A percentile compares a stretch with the other conserved stretches of the same genome.
Conservation (phyloP, 2,329 filamentous ascomycete genomes). For the Samsoniella hepiali region DNA sequence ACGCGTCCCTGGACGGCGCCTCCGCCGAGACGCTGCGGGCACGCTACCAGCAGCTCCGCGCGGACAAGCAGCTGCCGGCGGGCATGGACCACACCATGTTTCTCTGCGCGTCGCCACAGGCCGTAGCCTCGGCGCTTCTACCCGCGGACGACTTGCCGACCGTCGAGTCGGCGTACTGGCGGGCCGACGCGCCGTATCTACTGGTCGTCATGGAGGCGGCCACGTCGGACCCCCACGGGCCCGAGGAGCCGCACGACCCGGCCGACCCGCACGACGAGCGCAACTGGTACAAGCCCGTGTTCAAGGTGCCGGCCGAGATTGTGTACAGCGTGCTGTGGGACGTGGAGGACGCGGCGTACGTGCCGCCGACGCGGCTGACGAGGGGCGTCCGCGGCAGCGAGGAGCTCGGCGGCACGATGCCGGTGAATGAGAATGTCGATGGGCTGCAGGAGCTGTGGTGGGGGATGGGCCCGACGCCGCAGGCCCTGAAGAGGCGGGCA, state of each 20-base stretch:
- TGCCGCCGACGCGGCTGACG: slow-evolving; percentile 13
- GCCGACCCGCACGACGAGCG: slow-evolving; percentile 14
- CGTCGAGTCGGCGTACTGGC: slow-evolving; percentile 12
- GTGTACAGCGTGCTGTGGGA: slow-evolving; percentile 22
- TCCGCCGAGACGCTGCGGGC: slow-evolving; percentile 12
- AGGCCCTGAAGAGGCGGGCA: slow-evolving; percentile 20
- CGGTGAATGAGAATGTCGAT: background rate
- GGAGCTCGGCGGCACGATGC: slow-evolving; percentile 18
- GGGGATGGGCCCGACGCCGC: slow-evolving; percentile 14
- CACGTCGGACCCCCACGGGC: slow-evolving; percentile 17
- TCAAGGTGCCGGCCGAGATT: slow-evolving; percentile 24
- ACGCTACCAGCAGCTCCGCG: slow-evolving; percentile 2
- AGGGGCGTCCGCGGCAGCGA: slow-evolving; percentile 18
- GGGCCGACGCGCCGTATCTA: slow-evolving; percentile 21
- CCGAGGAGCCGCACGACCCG: slow-evolving; percentile 18
- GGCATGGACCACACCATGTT: slow-evolving; percentile 18
- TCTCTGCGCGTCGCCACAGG: slow-evolving; percentile 22
- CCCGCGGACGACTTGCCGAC: slow-evolving; percentile 15
- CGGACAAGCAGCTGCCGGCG: background rate
- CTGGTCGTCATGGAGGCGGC: slow-evolving; percentile 19
- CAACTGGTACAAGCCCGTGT: slow-evolving; percentile 23
- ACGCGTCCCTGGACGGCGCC: slow-evolving; percentile 8
- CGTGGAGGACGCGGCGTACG: slow-evolving; percentile 3
- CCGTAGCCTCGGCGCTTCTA: slow-evolving; percentile 19
- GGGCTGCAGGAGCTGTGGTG: slow-evolving; percentile 13